A percentile compares a stretch with the other conserved stretches of the same genome.
Conservation (phyloP, 2,329 filamentous ascomycete species). For the Apiospora hydei region DNA sequence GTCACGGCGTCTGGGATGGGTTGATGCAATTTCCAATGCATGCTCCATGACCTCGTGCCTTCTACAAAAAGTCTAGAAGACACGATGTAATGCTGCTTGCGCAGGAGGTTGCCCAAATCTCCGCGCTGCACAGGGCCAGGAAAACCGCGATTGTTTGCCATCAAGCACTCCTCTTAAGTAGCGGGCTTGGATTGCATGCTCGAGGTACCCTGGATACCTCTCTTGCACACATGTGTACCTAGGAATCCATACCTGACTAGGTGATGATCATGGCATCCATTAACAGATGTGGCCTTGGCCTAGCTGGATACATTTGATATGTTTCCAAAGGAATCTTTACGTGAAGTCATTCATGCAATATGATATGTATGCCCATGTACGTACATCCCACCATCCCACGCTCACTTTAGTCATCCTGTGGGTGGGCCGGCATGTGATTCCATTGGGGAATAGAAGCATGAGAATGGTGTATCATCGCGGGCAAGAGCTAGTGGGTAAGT, state of each 20-base stretch:
- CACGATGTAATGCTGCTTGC: slow-evolving; percentile 15
- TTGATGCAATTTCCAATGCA: background rate
- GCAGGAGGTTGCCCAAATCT: slow-evolving; percentile 2
- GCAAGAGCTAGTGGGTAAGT: slow-evolving; percentile 14
- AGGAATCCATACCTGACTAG: background rate
- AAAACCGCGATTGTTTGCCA: background rate
- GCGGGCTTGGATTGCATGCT: background rate
- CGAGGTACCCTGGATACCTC: background rate
- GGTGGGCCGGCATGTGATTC: background rate
- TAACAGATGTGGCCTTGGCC: background rate
- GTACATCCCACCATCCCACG: background rate
- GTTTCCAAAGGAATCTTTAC: background rate
- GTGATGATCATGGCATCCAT: background rate
- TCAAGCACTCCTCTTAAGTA: background rate
- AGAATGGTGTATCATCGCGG: background rate
- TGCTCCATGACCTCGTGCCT: background rate
- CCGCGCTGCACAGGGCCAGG: background rate
- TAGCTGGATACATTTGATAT: background rate
- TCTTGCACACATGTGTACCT: background rate
- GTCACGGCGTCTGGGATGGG: background rate
- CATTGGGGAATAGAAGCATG: background rate
- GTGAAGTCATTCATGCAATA: background rate
- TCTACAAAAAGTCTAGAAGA: background rate
- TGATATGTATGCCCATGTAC: background rate
- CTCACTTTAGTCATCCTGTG: background rate